Base-by-base conservation (phyloP, 306 rosid species). In the Begonia masoniana region DNA sequence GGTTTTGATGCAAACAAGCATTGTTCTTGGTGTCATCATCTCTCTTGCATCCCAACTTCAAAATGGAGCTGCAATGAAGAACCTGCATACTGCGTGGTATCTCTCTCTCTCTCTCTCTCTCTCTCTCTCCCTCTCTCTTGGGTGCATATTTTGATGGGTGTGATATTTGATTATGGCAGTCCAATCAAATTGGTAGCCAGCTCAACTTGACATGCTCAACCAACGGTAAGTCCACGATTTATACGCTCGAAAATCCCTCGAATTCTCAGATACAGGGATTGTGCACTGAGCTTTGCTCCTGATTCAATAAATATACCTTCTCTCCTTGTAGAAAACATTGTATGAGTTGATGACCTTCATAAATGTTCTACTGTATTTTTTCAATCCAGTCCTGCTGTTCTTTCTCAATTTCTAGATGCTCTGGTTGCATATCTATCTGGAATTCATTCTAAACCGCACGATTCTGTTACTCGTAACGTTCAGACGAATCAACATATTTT, bases 11-110 rank as follows among this genome's bases (percentile, higher is more conserved):
- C 92, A 31, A 91, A 91, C 62, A 71, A 82, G 24, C 94, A 85
- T 76, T 91, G 97, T 68, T 85, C 95, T 54, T 91, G 97, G 97
- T 91, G 97, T 73, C 97, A 91, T 70, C 85, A 91, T 68, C 63
- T 91, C 67, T 82, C 95, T 42, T 91, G 97, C 57, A 79, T 91
- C 63, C 97, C 97, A 55, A 91, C 96, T 69, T 91, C 97, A 42
- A 91, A 41, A 69, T 91, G 97, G 97, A 91, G 77, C 80, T 91
- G 97, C 75, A 62, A 77, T 19, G 71, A 89, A 21, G 72, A 83
- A 50, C 64, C 97, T 53, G 82, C 82, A 41, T 83, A 58, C 65
- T 91, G 97, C 72, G 13, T 41, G 70, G 97, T 91, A 71, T 41
- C 50, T n/a, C 50, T 58, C 55, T 16, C 50, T 56, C 60, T 58